Base-by-base conservation (phyloP, 176 grass and related monocot species). In the Eragrostis nindensis region DNA sequence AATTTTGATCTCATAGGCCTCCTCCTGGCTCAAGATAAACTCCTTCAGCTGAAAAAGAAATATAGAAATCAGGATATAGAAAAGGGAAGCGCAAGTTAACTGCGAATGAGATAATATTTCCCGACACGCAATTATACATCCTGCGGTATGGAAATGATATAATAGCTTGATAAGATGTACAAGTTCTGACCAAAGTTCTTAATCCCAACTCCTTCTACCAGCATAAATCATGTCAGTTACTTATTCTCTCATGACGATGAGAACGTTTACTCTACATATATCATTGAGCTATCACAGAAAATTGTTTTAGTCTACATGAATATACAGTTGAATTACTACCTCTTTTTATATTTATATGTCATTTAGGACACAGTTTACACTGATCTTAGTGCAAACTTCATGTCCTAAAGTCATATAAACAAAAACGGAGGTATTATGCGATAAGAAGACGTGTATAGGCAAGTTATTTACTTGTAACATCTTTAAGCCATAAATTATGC, bases 1-100 rank as follows among this genome's bases (percentile, higher is more conserved):
- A 13, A 98, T 86, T 88, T 95, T 98, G 14, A 93, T 71, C 84
- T 98, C 96, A 64, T 98, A 98, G 0, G 92, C 96, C 65, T 98
- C 92, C 6, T 63, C 30, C 43, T 98, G 92, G 39, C 81, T 85
- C 75, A 98, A 48, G 32, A 98, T 77, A 64, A 98, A 98, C 47
- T 93, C 95, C 55, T 93, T 93, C 84, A 98, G 25, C 95, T 98
- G 74, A 21, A 56, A 57, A 30, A 65, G n/a, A 12, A 11, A 41
- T 11, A 29, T 25, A 24, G 1, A 61, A 26, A 66, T 64, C 60
- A 78, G 44, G 12, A 78, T 22, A 26, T 22, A 2, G n/a, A 14
- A 38, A 3, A 49, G 27, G 26, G 6, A 48, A 47, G 5, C 2
- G 0, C 15, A 68, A 14, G 30, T 17, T 55, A 50, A 27, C 13